Conservation (phyloP, 129 eudicot genomes). For the Arctium lappa region DNA sequence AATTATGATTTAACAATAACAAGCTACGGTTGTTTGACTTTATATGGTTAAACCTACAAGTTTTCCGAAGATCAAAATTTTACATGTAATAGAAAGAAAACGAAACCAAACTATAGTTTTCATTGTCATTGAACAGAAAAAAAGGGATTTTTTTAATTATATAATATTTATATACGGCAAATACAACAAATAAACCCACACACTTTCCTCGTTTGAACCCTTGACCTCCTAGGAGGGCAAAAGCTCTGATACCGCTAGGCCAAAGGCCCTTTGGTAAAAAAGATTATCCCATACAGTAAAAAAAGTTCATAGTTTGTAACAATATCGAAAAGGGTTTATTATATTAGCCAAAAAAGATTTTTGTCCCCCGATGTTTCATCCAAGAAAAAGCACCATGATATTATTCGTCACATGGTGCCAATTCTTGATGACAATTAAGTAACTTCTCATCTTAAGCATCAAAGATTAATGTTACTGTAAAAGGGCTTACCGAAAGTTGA, state of each 20-base stretch:
- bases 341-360: not conserved
- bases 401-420: not conserved
- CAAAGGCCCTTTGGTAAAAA: not conserved
- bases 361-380: not conserved
- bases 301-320: not conserved
- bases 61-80: not conserved
- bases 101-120: not conserved
- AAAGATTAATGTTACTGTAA: not conserved
- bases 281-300: not conserved
- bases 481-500: constrained; percentile 74
- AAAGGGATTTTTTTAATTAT: not conserved
- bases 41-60: not conserved
- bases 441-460: not conserved
- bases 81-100: not conserved
- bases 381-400: not conserved
- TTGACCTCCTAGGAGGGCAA: no score
- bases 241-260: no score
- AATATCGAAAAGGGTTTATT: not conserved
- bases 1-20: not conserved
- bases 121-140: not conserved
- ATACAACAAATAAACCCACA: no score
- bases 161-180: no score
- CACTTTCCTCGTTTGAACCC: no score
- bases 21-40: not conserved
- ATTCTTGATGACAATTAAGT: not conserved